Conservation (phyloP, 2,329 filamentous ascomycete species). For the Penicillium sp. region DNA sequence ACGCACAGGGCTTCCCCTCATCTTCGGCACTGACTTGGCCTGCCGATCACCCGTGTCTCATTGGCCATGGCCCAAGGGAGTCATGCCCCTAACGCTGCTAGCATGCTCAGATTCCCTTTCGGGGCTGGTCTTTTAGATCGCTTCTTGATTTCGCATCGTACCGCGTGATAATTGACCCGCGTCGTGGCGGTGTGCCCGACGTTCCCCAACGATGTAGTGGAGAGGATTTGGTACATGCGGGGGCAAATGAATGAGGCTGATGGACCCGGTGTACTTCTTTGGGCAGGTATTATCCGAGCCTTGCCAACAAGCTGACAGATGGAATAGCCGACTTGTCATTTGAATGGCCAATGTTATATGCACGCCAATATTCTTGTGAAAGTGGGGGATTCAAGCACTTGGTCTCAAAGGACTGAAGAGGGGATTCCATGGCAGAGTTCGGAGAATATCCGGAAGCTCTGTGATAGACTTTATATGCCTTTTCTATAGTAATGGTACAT, state of each 20-base stretch:
- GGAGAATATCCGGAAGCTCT: no score
- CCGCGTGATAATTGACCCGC: background rate
- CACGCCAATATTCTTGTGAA: no score
- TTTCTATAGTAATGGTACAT: background rate
- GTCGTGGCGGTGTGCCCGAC: background rate
- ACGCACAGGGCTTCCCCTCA: constrained; percentile 6
- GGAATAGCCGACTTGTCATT: background rate
- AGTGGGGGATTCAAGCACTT: no score
- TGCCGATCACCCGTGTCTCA: constrained; percentile 17
- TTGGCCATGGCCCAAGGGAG: constrained; percentile 6
- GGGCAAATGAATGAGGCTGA: background rate
- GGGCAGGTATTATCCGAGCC: background rate
- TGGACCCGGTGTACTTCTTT: background rate
- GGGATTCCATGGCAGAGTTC: no score
- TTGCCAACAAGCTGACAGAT: background rate
- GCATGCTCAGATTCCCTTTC: background rate
- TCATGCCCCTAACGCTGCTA: no score
- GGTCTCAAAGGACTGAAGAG: no score
- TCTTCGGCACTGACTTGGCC: constrained; percentile 16
- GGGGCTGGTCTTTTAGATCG: background rate
- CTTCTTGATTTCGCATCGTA: no score
- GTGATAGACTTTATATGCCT: no score
- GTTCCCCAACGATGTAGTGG: background rate
- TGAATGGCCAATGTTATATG: no score
- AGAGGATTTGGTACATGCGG: background rate